phyloP scores from a whole-genome alignment of 2,329 filamentous ascomycete genomes.

The Colletotrichum sp. region DNA sequence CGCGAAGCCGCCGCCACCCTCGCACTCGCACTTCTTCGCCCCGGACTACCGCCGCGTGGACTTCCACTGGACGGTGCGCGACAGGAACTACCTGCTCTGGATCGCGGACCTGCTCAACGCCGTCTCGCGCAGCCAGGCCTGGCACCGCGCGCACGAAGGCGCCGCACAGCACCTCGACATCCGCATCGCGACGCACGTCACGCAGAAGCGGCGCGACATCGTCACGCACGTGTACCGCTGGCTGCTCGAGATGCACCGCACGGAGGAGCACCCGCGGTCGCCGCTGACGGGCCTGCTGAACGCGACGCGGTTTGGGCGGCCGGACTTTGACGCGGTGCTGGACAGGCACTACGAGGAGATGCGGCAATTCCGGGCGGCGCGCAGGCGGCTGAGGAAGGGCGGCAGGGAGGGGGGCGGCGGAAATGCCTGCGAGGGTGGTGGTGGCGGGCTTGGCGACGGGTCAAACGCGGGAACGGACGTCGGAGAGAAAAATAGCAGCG shows the following conservation, averaged over 20 bases:
- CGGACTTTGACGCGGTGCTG: constrained; percentile 57
- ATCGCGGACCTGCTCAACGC: constrained; percentile 61
- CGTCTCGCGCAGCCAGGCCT: constrained; percentile 42
- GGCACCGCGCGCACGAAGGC: constrained; percentile 39
- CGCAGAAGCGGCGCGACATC: constrained; percentile 58
- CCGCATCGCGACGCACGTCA: constrained; percentile 61
- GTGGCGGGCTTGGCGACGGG: not conserved
- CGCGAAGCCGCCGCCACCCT: constrained; percentile 17
- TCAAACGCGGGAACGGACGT: not conserved
- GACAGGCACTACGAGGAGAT: constrained; percentile 60
- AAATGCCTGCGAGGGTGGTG: not conserved
- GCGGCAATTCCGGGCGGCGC: constrained; percentile 34
- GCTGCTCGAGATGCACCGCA: constrained; percentile 61
- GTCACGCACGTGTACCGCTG: constrained; percentile 60
- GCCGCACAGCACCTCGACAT: constrained; percentile 48
- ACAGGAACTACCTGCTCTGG: constrained; percentile 61
- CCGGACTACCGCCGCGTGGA: constrained; percentile 55
- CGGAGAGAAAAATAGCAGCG: not conserved
- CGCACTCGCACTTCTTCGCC: constrained; percentile 29
- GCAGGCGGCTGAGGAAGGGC: constrained; percentile 21
- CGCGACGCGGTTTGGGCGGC: constrained; percentile 58
- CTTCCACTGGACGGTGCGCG: constrained; percentile 66
- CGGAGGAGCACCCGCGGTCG: constrained; percentile 52
- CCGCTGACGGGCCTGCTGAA: constrained; percentile 59
- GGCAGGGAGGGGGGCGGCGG: constrained; percentile 14